phyloP scores from a whole-genome alignment of 257 asterid species.

The Thymus quinquecostatus region DNA sequence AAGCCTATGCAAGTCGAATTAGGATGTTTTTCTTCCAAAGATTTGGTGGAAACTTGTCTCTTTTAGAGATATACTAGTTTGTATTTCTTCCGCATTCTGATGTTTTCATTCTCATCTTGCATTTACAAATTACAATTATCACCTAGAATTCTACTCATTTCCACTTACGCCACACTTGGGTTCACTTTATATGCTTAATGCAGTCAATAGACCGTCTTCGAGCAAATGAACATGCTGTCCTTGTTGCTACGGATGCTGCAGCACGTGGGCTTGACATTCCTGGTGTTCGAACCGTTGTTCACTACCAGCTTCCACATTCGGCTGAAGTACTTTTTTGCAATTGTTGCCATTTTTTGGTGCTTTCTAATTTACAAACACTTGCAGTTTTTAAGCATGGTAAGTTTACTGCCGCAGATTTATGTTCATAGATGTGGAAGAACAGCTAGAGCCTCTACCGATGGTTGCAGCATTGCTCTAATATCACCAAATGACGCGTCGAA shows the following conservation, averaged over 20 bases:
- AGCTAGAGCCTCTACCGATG: conserved; percentile 95
- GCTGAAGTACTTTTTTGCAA: conserved; percentile 66
- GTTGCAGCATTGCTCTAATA: conserved; percentile 89
- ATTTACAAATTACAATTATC: conserved; percentile 20
- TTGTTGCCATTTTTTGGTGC: conserved; percentile 22
- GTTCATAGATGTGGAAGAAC: conserved; percentile 99
- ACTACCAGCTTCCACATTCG: conserved; percentile 97
- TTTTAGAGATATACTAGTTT: neutral
- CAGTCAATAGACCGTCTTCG: conserved; percentile 97
- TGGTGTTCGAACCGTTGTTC: conserved; percentile 92
- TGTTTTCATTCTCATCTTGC: conserved; percentile 7
- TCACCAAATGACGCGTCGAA: conserved; percentile 90
- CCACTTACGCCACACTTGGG: conserved; percentile 11
- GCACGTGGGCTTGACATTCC: conserved; percentile 96
- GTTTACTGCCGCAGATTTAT: conserved; percentile 59
- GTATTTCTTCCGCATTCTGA: conserved; percentile 4
- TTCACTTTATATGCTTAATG: conserved; percentile 34
- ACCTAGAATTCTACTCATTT: neutral
- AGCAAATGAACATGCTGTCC: conserved; percentile 72
- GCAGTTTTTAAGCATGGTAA: conserved; percentile 24
- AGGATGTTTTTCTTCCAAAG: neutral
- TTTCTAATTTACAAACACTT: neutral
- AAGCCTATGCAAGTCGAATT: neutral
- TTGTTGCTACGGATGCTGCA: conserved; percentile 94
- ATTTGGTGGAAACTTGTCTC: neutral